Evolutionary conservation across 768 basidiomycete genomes (phyloP).

Genomic region (Lactarius akahatsu): DNA sequence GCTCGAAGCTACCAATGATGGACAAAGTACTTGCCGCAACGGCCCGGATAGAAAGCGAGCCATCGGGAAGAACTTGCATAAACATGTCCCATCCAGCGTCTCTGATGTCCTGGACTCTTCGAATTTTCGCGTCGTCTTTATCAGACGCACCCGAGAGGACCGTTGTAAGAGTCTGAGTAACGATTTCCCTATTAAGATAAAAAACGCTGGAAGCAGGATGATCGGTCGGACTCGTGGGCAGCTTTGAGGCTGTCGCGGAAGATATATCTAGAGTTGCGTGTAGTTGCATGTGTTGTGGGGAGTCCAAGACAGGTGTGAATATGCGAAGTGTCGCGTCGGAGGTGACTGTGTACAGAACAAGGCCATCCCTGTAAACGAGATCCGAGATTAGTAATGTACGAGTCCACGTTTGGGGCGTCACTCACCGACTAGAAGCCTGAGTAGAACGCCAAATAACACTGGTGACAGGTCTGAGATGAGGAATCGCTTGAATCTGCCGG

Average conservation of each 20-base stretch:
- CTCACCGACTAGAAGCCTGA: conserved; percentile 63
- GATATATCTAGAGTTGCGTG: conserved; percentile 74
- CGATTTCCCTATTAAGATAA: conserved; percentile 64
- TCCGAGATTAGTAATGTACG: conserved; percentile 7
- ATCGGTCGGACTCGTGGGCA: conserved; percentile 32
- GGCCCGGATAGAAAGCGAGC: conserved; percentile 70
- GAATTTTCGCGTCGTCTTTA: conserved; percentile 47
- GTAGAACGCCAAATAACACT: conserved; percentile 72
- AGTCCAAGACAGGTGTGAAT: conserved; percentile 85
- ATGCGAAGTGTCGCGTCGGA: conserved; percentile 80
- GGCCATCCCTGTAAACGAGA: conserved; percentile 55
- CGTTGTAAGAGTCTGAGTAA: conserved; percentile 49
- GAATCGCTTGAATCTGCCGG: conserved; percentile 61
- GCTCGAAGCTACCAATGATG: conserved; percentile 3
- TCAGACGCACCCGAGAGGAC: conserved; percentile 39
- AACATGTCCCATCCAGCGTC: conserved; percentile 81
- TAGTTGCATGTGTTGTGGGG: conserved; percentile 79
- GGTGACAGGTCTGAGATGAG: conserved; percentile 71
- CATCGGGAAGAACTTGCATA: conserved; percentile 66
- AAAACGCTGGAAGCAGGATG: conserved; percentile 53
- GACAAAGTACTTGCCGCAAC: conserved; percentile 57
- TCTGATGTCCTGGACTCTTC: conserved; percentile 58
- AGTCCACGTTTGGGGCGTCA: conserved; percentile 28
- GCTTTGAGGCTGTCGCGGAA: conserved; percentile 53
- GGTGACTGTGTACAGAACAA: conserved; percentile 81